Conservation (phyloP, 202 grass and related monocot species). For the Alloteropsis angusta region DNA sequence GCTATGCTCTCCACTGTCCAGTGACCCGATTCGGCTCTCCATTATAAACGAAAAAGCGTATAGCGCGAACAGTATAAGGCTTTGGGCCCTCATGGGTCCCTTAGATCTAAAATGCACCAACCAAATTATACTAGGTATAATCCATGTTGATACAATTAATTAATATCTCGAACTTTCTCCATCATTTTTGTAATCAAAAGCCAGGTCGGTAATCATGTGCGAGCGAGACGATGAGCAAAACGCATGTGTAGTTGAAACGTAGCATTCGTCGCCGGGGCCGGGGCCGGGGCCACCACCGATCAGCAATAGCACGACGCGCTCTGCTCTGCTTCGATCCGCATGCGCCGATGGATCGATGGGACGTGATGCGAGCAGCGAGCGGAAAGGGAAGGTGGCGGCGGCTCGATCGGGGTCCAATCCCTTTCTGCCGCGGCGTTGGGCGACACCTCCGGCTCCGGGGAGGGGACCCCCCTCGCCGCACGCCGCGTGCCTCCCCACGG, state of each 20-base stretch:
- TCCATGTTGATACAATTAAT: no score
- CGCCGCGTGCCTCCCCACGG: conserved; percentile 21
- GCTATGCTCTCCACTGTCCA: background rate
- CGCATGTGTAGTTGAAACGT: background rate
- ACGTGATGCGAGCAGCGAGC: no score
- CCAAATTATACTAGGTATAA: background rate
- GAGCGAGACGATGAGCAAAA: background rate
- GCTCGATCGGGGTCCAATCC: background rate
- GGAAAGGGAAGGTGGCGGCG: background rate
- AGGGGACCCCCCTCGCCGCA: conserved; percentile 19
- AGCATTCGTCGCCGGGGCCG: background rate
- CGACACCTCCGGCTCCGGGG: background rate
- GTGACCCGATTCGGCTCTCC: background rate
- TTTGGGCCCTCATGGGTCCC: background rate
- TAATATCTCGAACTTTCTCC: background rate
- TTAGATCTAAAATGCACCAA: background rate
- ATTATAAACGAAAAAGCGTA: background rate
- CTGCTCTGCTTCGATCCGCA: background rate
- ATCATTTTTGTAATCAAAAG: background rate
- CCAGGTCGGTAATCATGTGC: no score
- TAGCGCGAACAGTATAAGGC: background rate
- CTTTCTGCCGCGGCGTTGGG: background rate
- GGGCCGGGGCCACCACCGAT: background rate
- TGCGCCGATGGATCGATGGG: background rate
- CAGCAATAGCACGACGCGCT: background rate